These are phyloP conservation scores for Russula griseocarnosa DNA, from an alignment of 768 basidiomycete genomes.

Conservation along the genomic window DNA sequence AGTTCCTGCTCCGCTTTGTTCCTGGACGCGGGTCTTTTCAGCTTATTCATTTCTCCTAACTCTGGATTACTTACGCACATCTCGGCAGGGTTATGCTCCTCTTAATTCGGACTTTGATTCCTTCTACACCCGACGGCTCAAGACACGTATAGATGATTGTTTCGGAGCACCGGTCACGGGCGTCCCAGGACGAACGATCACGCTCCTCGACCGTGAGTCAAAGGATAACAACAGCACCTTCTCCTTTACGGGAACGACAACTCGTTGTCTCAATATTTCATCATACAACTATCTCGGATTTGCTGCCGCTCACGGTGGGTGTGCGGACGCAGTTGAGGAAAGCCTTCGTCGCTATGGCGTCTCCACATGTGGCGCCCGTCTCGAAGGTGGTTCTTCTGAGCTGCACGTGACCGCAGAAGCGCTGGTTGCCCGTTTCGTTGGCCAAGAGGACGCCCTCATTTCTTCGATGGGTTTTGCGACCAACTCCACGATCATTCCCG, in stretches of 20 bases:
- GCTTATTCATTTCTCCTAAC: slow-evolving; percentile 6
- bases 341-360: slow-evolving; percentile 77
- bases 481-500: slow-evolving; percentile 90
- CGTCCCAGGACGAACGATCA: slow-evolving; percentile 91
- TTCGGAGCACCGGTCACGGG: slow-evolving; percentile 91
- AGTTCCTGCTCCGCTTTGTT: slow-evolving; percentile 35
- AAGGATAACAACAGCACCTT: slow-evolving; percentile 78
- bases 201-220: slow-evolving; percentile 78
- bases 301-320: slow-evolving; percentile 87
- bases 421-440: slow-evolving; percentile 85
- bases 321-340: slow-evolving; percentile 91
- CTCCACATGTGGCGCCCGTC: slow-evolving; percentile 67
- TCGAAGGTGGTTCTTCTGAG: slow-evolving; percentile 84
- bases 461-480: slow-evolving; percentile 97
- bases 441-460: slow-evolving; percentile 85
- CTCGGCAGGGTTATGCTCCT: slow-evolving; percentile 85
- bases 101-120: slow-evolving; percentile 98
- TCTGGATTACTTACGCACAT: slow-evolving; percentile 17
- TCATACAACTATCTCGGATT: slow-evolving; percentile 99
- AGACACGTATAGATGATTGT: slow-evolving; percentile 91
- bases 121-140: slow-evolving; percentile 96
- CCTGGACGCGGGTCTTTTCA: not conserved
- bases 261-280: slow-evolving; percentile 91
- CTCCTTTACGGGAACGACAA: slow-evolving; percentile 69
- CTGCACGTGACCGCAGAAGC: slow-evolving; percentile 77